A percentile compares a stretch with the other conserved stretches of the same genome.
Conservation (phyloP, 768 basidiomycete species). For the Lentinula sp. region DNA sequence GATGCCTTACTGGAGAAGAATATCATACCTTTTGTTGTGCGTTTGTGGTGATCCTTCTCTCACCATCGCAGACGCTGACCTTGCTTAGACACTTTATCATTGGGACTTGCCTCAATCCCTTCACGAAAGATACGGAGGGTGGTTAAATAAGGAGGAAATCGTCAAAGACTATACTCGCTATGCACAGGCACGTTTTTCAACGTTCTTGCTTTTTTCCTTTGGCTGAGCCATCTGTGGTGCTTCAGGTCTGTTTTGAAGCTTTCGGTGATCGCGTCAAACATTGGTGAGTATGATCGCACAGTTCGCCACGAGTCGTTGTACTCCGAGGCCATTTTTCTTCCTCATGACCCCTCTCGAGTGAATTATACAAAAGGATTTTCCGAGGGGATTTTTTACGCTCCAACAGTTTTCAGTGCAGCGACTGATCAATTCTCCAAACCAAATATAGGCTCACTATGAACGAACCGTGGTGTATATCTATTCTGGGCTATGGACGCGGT, state of each 20-base stretch:
- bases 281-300: slow-evolving; percentile 35
- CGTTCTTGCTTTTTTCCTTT: slow-evolving; percentile 9
- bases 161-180: slow-evolving; percentile 61
- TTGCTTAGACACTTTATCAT: slow-evolving; percentile 58
- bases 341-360: background rate
- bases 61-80: background rate
- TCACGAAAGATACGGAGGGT: slow-evolving; percentile 69
- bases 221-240: background rate
- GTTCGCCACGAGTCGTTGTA: background rate
- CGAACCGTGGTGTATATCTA: slow-evolving; percentile 69
- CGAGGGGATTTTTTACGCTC: background rate
- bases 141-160: slow-evolving; percentile 68
- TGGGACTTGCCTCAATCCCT: slow-evolving; percentile 78
- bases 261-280: slow-evolving; percentile 75
- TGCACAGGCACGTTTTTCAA: slow-evolving; percentile 34
- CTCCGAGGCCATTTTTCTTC: background rate
- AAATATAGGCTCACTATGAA: slow-evolving; percentile 60
- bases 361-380: background rate
- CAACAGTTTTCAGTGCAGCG: background rate
- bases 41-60: slow-evolving; percentile 10
- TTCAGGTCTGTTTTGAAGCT: slow-evolving; percentile 61
- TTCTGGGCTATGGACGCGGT: slow-evolving; percentile 66
- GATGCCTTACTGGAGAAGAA: slow-evolving; percentile 57
- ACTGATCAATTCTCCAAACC: background rate
- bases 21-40: slow-evolving; percentile 63